Base-by-base conservation (phyloP, 805 yeast species). In the Metschnikowia baotianmanensis region DNA sequence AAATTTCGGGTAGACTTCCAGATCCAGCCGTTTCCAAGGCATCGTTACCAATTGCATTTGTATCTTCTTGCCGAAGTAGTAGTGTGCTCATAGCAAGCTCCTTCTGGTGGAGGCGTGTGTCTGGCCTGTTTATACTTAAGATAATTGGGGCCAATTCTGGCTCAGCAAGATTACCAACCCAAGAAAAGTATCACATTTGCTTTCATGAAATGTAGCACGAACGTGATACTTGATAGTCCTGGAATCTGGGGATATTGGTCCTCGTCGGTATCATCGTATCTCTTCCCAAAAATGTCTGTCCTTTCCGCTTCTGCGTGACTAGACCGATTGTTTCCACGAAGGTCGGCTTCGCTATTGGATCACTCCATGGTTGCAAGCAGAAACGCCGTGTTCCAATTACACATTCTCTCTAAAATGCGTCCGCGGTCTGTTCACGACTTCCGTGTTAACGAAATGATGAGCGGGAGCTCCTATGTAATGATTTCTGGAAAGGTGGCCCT, bases 21-120 rank as follows among this genome's bases (percentile, higher is more conserved):
- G 24, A 10, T 32, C 17, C n/a, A 4, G 21, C 12, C 8, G 21
- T 16, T 8, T 4, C 25, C 23, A 27, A 5, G 25, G 25, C 10
- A 17, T 25, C 25, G 4, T 9, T 25, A 15, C 21, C 21, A 17
- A 4, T 22, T 19, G 11, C 33, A 8, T 9, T 9, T 7, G 6
- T 9, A 25, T 29, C 40, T 13, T 28, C 32, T 5, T 45, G 41
- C 5, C 34, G 33, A 1, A 21, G 33, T 13, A 43, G 46, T 25
- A 66, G 51, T 22, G 63, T 62, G 32, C 56, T 59, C 47, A 64
- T 61, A 38, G 67, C 72, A 23, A 67, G 48, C 9, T 62, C 35
- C 38, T 61, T 65, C 38, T 61, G 63, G 49, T 68, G 70, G 5
- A 64, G 59, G 26, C 74, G 47, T 34, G 59, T 59, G 7, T 45